Base-by-base conservation (phyloP, 805 yeast species). In the Clavispora carvajalis region DNA sequence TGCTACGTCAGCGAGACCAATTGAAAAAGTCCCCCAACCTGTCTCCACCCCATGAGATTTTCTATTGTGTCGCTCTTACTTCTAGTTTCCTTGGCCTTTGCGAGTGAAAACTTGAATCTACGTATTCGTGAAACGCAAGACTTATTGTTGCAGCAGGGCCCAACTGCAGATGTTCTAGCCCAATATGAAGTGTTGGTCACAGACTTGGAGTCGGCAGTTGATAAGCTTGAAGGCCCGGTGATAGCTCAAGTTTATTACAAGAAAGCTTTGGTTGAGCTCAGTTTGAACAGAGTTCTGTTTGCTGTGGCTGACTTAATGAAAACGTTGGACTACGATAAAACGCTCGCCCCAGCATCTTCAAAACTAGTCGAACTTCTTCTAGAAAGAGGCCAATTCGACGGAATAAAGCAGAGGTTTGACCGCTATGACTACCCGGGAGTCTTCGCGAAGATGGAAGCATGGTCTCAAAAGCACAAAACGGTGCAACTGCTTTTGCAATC, bases 181-280 rank as follows among this genome's bases (percentile, higher is more conserved):
- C 46, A 40, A 16, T 50, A 50, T 22, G 51, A 50, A 22, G 35
- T 21, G 10, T 44, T 50, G 42, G 34, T 44, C 12, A 12, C 28
- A 28, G 51, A 44, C 8, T 30, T 50, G n/a, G 36, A 38, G 13
- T 19, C 11, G 18, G 34, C 39, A 5, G 17, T 10, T 13, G 37
- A 29, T 10, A 16, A 17, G 11, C 9, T 37, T 13, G 21, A 34
- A n/a, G 16, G 29, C 24, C 4, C 24, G 10, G 33, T 39, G 10
- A 29, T 39, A 15, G 53, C 79, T 0, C 75, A 73, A 46, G 58
- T 80, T 1, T 69, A 73, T 45, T 80, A 75, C 54, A 81, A 78
- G 53, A 71, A 74, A 40, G 89, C 87, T 0, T 55, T 82, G 33
- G 74, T 82, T 3, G 82, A 81, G 39, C 58, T 80, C 39, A 71